Percentiles rank a stretch among this genome's conserved stretches.
Conservation (phyloP, 2,329 filamentous ascomycete genomes). For the Penicillium sp. region DNA sequence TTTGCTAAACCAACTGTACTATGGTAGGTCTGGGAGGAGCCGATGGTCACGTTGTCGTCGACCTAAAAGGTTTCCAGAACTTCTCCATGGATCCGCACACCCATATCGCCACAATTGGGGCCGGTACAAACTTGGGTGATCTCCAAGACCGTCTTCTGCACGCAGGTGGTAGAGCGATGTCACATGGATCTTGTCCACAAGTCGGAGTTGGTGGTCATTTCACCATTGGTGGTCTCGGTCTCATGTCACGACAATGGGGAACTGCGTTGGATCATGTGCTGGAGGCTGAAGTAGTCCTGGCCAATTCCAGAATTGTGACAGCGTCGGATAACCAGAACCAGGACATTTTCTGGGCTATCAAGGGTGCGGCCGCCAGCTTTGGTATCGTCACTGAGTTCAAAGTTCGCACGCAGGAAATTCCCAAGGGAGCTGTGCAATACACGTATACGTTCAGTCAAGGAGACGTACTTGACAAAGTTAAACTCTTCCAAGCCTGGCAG, state of each 20-base stretch:
- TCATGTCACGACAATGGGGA: slow-evolving; percentile 52
- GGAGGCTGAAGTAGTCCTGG: slow-evolving; percentile 51
- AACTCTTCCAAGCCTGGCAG: slow-evolving; percentile 60
- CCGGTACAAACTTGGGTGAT: slow-evolving; percentile 37
- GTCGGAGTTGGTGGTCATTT: slow-evolving; percentile 44
- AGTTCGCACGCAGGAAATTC: slow-evolving; percentile 39
- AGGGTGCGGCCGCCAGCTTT: slow-evolving; percentile 40
- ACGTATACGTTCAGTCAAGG: slow-evolving; percentile 56
- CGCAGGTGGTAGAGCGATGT: slow-evolving; percentile 35
- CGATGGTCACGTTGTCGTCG: slow-evolving; percentile 34
- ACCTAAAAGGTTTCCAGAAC: slow-evolving; percentile 32
- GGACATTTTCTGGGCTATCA: slow-evolving; percentile 39
- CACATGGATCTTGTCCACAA: slow-evolving; percentile 42
- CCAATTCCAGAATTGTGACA: slow-evolving; percentile 37
- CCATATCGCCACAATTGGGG: slow-evolving; percentile 37
- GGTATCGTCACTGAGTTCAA: slow-evolving; percentile 43
- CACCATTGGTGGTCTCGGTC: slow-evolving; percentile 42
- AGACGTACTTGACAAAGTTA: slow-evolving; percentile 49
- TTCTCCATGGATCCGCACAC: slow-evolving; percentile 35
- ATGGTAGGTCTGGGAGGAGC: slow-evolving; percentile 35
- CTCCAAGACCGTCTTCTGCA: slow-evolving; percentile 33
- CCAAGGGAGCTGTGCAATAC: slow-evolving; percentile 57
- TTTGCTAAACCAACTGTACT: neutral
- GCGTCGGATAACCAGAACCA: slow-evolving; percentile 31
- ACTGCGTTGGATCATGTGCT: slow-evolving; percentile 53